A percentile compares a stretch with the other conserved stretches of the same genome.
phyloP scores from a whole-genome alignment of 768 basidiomycete species.

The Hericium alpestre region DNA sequence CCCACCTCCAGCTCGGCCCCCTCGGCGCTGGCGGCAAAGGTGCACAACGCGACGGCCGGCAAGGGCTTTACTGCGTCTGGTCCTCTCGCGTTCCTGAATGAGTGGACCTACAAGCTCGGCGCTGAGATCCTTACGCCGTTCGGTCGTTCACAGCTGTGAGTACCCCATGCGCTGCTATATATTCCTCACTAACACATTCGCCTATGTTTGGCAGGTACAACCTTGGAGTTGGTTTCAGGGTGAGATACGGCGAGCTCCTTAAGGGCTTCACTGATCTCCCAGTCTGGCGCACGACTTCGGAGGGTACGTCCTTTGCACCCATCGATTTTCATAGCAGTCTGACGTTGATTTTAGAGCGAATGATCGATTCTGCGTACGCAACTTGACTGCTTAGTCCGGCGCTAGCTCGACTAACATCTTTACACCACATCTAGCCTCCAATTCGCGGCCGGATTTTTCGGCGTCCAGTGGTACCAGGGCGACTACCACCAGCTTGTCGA shows the following conservation, averaged over 20 bases:
- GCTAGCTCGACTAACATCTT: background rate
- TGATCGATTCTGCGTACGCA: slow-evolving; percentile 24
- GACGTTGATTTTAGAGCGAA: slow-evolving; percentile 15
- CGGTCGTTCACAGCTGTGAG: slow-evolving; percentile 31
- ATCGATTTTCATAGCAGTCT: background rate
- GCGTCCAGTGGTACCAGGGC: slow-evolving; percentile 27
- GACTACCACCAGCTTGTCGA: slow-evolving; percentile 38
- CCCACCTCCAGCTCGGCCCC: slow-evolving; percentile 24
- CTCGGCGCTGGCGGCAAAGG: slow-evolving; percentile 17
- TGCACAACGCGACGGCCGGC: slow-evolving; percentile 16
- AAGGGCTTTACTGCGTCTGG: slow-evolving; percentile 25
- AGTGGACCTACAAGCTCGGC: slow-evolving; percentile 36
- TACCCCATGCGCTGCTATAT: background rate
- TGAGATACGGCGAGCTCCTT: slow-evolving; percentile 37
- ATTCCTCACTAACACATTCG: background rate
- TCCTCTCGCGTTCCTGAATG: slow-evolving; percentile 31
- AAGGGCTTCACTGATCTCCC: slow-evolving; percentile 32
- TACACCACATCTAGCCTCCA: slow-evolving; percentile 22
- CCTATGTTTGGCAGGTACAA: slow-evolving; percentile 21
- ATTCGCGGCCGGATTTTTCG: slow-evolving; percentile 43
- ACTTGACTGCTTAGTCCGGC: background rate
- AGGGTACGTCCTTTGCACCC: slow-evolving; percentile 19
- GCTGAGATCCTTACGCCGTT: slow-evolving; percentile 38
- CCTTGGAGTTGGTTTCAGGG: slow-evolving; percentile 32
- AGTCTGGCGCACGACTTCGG: slow-evolving; percentile 39